phyloP scores from a whole-genome alignment of 139 green algal genomes.

The Chlamydomonas eustigma region DNA sequence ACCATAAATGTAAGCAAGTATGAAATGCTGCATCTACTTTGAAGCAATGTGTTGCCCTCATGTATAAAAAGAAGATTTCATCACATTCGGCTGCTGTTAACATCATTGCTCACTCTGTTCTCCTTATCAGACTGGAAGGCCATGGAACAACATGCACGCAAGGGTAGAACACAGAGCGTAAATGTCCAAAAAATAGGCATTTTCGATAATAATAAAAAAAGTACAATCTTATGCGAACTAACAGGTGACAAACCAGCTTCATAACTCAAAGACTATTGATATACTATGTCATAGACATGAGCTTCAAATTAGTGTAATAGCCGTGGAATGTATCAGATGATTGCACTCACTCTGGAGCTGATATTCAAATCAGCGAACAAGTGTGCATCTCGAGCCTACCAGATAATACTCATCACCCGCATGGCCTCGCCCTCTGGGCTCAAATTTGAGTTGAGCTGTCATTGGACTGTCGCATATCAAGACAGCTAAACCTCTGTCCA shows the following conservation, averaged over 20 bases:
- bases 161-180: not conserved
- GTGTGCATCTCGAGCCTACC: slow-evolving; percentile 9
- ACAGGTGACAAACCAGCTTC: not conserved
- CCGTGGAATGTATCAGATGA: not conserved
- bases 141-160: not conserved
- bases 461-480: slow-evolving; percentile 21
- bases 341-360: not conserved
- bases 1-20: not conserved
- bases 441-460: slow-evolving; percentile 30
- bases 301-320: not conserved
- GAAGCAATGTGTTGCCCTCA: not conserved
- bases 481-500: slow-evolving; percentile 26
- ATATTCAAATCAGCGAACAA: not conserved
- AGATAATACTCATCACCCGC: slow-evolving; percentile 38
- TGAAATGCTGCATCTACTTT: no score
- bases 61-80: not conserved
- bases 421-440: slow-evolving; percentile 32
- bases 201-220: slow-evolving; percentile 6
- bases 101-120: not conserved
- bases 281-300: not conserved
- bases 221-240: not conserved
- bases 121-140: not conserved
- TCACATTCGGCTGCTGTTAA: not conserved
- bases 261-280: no score
- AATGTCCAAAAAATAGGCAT: not conserved